Conservation (phyloP, 1,139 yeast genomes). For the Kodamaea alishanica region DNA sequence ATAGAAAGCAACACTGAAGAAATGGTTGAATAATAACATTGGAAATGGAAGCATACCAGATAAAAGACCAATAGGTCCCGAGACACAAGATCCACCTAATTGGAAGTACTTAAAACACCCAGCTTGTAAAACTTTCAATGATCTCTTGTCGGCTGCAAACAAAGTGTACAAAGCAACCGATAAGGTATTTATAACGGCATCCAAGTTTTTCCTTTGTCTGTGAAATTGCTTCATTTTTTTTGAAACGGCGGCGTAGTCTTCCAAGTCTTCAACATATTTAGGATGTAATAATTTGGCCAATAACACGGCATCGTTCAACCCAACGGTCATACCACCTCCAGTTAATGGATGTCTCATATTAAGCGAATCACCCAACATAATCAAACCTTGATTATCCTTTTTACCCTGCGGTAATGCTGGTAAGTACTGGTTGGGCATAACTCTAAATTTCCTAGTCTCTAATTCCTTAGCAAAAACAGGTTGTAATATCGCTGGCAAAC, state of each 20-base stretch:
- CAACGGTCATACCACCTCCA: constrained; percentile 99
- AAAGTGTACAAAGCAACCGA: constrained; percentile 87
- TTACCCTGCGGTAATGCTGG: constrained; percentile 65
- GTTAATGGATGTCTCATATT: constrained; percentile 98
- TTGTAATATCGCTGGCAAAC: constrained; percentile 58
- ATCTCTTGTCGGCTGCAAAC: constrained; percentile 77
- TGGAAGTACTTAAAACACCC: constrained; percentile 89
- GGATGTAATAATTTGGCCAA: constrained; percentile 60
- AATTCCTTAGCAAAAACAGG: constrained; percentile 60
- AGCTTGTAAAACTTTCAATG: constrained; percentile 66
- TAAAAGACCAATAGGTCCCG: constrained; percentile 78
- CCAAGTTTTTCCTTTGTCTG: constrained; percentile 69
- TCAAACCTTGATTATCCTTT: constrained; percentile 61
- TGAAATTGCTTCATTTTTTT: constrained; percentile 65
- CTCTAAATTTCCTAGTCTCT: constrained; percentile 52
- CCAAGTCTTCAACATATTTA: constrained; percentile 52
- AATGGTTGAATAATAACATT: constrained; percentile 70
- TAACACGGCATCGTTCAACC: constrained; percentile 78
- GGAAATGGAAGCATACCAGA: constrained; percentile 82
- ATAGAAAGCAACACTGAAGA: constrained; percentile 86
- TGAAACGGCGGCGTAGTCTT: constrained; percentile 52
- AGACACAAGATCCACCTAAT: constrained; percentile 77
- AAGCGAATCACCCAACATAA: constrained; percentile 87
- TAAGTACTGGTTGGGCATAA: constrained; percentile 93
- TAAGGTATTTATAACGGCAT: constrained; percentile 82